Conservation (phyloP, 331 rosid species). For the Arachis monticola region DNA sequence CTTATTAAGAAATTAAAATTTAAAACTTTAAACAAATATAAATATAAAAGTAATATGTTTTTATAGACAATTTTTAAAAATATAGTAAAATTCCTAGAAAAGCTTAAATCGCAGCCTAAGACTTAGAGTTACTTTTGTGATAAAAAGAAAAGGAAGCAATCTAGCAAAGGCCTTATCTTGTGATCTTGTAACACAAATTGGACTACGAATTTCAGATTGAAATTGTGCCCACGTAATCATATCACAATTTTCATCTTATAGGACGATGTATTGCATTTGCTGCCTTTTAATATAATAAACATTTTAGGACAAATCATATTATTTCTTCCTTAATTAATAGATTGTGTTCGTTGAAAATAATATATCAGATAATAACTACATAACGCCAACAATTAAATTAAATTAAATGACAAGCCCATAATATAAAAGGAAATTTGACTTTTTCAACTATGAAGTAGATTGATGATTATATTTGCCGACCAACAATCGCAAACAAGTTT, state of each 20-base stretch:
- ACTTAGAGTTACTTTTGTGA: conserved; percentile 18
- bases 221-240: not conserved
- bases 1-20: too few species aligned
- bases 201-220: not conserved
- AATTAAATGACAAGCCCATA: too few species aligned
- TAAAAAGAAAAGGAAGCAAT: not conserved
- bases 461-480: not conserved
- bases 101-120: not conserved
- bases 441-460: conserved; percentile 14
- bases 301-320: not conserved
- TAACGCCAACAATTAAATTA: too few species aligned
- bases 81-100: conserved; percentile 6
- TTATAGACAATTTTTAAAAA: too few species aligned
- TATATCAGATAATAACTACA: too few species aligned
- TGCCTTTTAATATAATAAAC: conserved; percentile 1
- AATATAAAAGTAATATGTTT: too few species aligned
- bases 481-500: too few species aligned
- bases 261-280: too few species aligned
- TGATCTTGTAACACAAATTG: not conserved
- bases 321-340: too few species aligned
- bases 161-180: not conserved
- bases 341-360: too few species aligned
- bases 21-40: too few species aligned
- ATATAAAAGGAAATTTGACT: conserved; percentile 5
- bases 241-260: too few species aligned